Conservation (phyloP, 202 grass and related monocot species). For the Musa balbisiana region DNA sequence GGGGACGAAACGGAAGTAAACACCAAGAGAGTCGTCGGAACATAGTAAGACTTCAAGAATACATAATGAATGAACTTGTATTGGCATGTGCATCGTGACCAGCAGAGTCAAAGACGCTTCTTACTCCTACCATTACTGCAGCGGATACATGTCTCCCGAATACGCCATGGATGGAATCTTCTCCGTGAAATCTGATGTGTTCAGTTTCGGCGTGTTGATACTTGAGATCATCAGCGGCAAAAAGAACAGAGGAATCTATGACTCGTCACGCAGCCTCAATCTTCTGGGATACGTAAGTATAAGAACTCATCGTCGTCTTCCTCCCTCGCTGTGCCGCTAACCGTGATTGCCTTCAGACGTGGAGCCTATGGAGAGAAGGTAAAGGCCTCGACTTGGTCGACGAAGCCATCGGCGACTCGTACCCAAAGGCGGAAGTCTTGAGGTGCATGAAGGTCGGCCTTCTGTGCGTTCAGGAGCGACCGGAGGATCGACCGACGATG, state of each 20-base stretch:
- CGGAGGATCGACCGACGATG: slow-evolving; percentile 22
- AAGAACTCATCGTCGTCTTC: slow-evolving; percentile 10
- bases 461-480: slow-evolving; percentile 25
- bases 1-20: background rate
- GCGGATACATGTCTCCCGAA: slow-evolving; percentile 7
- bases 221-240: slow-evolving; percentile 21
- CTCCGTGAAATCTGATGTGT: slow-evolving; percentile 28
- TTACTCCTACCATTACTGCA: background rate
- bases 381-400: slow-evolving; percentile 19
- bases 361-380: slow-evolving; percentile 8
- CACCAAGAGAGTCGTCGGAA: slow-evolving; percentile 2
- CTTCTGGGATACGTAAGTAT: slow-evolving; percentile 33
- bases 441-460: slow-evolving; percentile 30
- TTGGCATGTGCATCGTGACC: background rate
- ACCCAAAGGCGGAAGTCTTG: background rate
- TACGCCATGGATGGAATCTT: slow-evolving; percentile 25
- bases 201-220: slow-evolving; percentile 28
- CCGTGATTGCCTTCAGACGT: background rate
- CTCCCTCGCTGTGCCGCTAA: too few relatives aligned
- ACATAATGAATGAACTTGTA: too few relatives aligned
- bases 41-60: background rate
- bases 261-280: slow-evolving; percentile 17
- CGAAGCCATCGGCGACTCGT: background rate
- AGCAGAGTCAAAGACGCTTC: too few relatives aligned
- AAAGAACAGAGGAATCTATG: slow-evolving; percentile 10